Evolutionary conservation across 1,284 basidiomycete genomes (phyloP), one percentile per base, ranked within the genome.

Genomic region (Naganishia sp.): DNA sequence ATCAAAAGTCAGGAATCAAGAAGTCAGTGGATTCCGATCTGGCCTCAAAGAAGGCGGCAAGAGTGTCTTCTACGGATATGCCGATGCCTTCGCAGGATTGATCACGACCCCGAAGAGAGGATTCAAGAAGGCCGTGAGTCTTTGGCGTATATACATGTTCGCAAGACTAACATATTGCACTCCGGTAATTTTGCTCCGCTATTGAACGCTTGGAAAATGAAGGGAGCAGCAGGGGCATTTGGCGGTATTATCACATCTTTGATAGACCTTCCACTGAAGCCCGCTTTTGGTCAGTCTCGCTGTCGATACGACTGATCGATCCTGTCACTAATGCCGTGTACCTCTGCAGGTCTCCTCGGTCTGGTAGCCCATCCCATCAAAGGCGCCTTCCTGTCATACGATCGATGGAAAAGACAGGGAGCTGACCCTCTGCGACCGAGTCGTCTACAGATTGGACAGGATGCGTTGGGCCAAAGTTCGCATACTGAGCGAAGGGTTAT

Each of bases 81-180:
- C 82, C 70, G 84, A 85, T 71, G 85, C 84, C 15, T 83, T 85
- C 58, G 83, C 83, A 0, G 84, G 84, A 1, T 75, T 85, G 2
- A 80, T 85, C n/a, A 81, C 75, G 17, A 84, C 85, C 70, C 83
- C 84, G 0, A 65, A 82, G 7, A 74, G 79, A 69, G 84, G 83
- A 0, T 83, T 78, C 6, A 81, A 83, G 76, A 82, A 84, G 71
- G 82, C 82, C 71, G 82, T 82, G 43, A 69, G 68, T 46, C 15
- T 10, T 10, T 9, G 2, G 41, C 28, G 15, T 13, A 39, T 39
- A 39, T 39, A 10, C 35, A 39, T 39, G 35, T 39, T 13, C 13
- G 35, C 35, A 13, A 39, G 13, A 4, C 35, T 39, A 13, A 39
- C 35, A 13, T 39, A 39, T 9, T 13, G 35, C 35, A 2, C 35